Evolutionary conservation across 805 yeast genomes (phyloP).

Genomic region (Pichia thaimueangensis): DNA sequence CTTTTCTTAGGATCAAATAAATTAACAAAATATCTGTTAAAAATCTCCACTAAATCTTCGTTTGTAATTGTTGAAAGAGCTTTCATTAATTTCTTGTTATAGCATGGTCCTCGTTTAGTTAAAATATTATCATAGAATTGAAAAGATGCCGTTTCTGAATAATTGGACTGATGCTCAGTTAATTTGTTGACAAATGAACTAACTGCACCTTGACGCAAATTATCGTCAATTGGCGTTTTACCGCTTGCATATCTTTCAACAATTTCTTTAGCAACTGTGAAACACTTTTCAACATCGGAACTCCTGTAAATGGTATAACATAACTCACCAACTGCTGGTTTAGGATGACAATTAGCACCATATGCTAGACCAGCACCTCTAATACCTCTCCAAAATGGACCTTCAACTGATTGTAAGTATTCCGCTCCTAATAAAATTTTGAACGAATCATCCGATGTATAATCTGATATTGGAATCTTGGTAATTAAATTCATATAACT

Average conservation of each 20-base stretch:
- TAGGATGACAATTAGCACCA: constrained; percentile 62
- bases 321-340: constrained; percentile 61
- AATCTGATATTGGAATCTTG: constrained; percentile 46
- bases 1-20: constrained; percentile 55
- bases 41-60: constrained; percentile 42
- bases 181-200: constrained; percentile 67
- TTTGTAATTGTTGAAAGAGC: constrained; percentile 46
- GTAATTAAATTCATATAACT: constrained; percentile 59
- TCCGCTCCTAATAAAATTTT: constrained; percentile 69
- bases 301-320: constrained; percentile 72
- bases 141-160: constrained; percentile 54
- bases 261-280: constrained; percentile 54
- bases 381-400: constrained; percentile 95
- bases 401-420: constrained; percentile 80
- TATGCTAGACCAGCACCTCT: constrained; percentile 94
- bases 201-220: constrained; percentile 63
- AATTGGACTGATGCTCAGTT: constrained; percentile 64
- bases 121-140: constrained; percentile 63
- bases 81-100: constrained; percentile 45
- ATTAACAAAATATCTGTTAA: constrained; percentile 56
- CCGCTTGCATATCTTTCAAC: constrained; percentile 58
- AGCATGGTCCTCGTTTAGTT: constrained; percentile 65
- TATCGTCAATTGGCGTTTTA: constrained; percentile 44
- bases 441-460: constrained; percentile 53
- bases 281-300: constrained; percentile 66